Evolutionary conservation across 202 grass and related monocot species (phyloP).

Genomic region (Musa balbisiana): DNA sequence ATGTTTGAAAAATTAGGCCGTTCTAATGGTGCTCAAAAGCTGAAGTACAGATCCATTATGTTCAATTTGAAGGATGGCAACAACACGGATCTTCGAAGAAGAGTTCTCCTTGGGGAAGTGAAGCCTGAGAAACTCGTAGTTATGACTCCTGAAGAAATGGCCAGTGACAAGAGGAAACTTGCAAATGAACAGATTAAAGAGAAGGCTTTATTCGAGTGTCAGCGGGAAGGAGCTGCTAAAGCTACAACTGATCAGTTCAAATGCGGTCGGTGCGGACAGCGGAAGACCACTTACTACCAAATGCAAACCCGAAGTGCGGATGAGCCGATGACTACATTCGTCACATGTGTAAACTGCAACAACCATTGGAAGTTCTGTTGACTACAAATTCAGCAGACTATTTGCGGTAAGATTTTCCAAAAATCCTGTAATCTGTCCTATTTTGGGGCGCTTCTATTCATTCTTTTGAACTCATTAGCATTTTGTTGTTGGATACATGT

Average conservation of each 20-base stretch:
- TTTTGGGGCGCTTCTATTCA: no score
- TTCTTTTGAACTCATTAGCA: no score
- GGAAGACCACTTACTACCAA: slow-evolving; percentile 83
- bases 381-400: background rate
- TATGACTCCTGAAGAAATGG: slow-evolving; percentile 66
- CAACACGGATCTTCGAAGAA: slow-evolving; percentile 76
- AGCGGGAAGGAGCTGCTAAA: slow-evolving; percentile 53
- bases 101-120: slow-evolving; percentile 59
- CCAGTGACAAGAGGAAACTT: slow-evolving; percentile 63
- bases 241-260: slow-evolving; percentile 94
- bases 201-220: slow-evolving; percentile 10
- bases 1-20: slow-evolving; percentile 61
- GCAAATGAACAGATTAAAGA: slow-evolving; percentile 16
- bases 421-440: no score
- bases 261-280: slow-evolving; percentile 73
- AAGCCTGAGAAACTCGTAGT: slow-evolving; percentile 41
- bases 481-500: no score
- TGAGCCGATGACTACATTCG: slow-evolving; percentile 91
- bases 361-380: slow-evolving; percentile 38
- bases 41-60: slow-evolving; percentile 57
- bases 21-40: slow-evolving; percentile 62
- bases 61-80: slow-evolving; percentile 34
- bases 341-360: slow-evolving; percentile 96
- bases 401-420: no score
- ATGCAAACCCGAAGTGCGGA: slow-evolving; percentile 90